phyloP scores from a whole-genome alignment of 2,329 filamentous ascomycete genomes.

The Trichophyton simii region DNA sequence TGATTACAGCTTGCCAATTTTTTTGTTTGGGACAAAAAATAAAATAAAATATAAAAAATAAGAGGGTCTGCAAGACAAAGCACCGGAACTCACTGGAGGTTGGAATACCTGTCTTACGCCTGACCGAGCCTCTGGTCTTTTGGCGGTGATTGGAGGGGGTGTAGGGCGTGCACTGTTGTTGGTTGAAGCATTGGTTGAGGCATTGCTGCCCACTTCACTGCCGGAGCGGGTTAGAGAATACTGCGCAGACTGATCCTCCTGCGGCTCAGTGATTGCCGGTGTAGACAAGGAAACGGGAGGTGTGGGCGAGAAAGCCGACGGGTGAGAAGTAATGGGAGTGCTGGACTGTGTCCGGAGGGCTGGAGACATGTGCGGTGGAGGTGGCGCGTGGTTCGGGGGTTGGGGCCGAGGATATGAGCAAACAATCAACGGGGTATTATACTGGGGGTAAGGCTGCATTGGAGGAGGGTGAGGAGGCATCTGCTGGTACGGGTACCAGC shows the following conservation, averaged over 20 bases:
- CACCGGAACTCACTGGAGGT: conserved; percentile 22
- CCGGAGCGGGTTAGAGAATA: conserved; percentile 12
- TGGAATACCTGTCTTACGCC: conserved; percentile 14
- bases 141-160: conserved; percentile 14
- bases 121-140: conserved; percentile 12
- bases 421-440: conserved; percentile 33
- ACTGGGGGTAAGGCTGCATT: conserved; percentile 29
- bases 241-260: conserved; percentile 18
- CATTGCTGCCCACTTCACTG: conserved; percentile 14
- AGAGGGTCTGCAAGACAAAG: background rate
- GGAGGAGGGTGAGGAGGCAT: conserved; percentile 30
- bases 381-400: conserved; percentile 26
- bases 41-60: no score
- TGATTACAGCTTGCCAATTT: background rate
- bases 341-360: conserved; percentile 19
- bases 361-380: conserved; percentile 18
- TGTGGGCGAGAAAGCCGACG: conserved; percentile 22
- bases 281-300: conserved; percentile 18
- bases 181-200: conserved; percentile 23
- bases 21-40: no score
- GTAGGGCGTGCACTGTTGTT: conserved; percentile 6
- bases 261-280: conserved; percentile 20
- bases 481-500: conserved; percentile 34
- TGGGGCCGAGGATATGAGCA: conserved; percentile 33
- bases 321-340: conserved; percentile 25